phyloP scores from a whole-genome alignment of 345 rosid genomes.

The Chamaenerion angustifolium region DNA sequence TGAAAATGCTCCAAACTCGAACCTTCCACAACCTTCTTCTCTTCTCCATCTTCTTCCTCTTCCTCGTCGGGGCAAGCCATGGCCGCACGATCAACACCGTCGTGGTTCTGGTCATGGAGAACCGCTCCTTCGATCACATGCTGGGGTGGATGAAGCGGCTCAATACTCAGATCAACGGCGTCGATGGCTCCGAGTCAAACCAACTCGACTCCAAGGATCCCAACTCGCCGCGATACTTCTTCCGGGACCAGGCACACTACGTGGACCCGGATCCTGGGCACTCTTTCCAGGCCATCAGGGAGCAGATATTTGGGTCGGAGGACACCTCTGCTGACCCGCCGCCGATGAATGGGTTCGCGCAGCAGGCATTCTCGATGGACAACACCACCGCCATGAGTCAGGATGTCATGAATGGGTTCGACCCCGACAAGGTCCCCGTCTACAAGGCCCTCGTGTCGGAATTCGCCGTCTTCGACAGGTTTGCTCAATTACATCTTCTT shows the following conservation, averaged over 20 bases:
- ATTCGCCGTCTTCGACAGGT: conserved; percentile 62
- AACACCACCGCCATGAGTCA: conserved; percentile 36
- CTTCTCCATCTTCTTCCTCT: neutral
- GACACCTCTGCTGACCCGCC: conserved; percentile 50
- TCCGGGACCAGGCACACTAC: conserved; percentile 42
- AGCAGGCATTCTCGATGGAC: conserved; percentile 60
- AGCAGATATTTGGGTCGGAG: conserved; percentile 72
- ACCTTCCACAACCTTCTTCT: no score
- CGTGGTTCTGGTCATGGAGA: conserved; percentile 82
- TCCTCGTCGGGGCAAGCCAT: conserved; percentile 4
- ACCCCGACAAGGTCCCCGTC: conserved; percentile 57
- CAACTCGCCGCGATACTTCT: conserved; percentile 21
- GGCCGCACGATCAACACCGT: conserved; percentile 50
- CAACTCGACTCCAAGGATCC: conserved; percentile 39
- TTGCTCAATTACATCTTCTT: no score
- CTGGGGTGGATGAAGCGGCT: conserved; percentile 93
- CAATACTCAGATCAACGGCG: conserved; percentile 79
- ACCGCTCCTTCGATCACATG: conserved; percentile 94
- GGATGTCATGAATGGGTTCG: conserved; percentile 73
- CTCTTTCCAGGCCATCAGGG: conserved; percentile 82
- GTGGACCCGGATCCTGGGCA: conserved; percentile 97
- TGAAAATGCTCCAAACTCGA: no score
- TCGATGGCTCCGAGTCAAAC: conserved; percentile 54
- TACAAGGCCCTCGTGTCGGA: conserved; percentile 69
- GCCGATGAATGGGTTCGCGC: conserved; percentile 84